Evolutionary conservation across 169 alveolate species (phyloP).

Genomic region (Hepatocystis sp.): DNA sequence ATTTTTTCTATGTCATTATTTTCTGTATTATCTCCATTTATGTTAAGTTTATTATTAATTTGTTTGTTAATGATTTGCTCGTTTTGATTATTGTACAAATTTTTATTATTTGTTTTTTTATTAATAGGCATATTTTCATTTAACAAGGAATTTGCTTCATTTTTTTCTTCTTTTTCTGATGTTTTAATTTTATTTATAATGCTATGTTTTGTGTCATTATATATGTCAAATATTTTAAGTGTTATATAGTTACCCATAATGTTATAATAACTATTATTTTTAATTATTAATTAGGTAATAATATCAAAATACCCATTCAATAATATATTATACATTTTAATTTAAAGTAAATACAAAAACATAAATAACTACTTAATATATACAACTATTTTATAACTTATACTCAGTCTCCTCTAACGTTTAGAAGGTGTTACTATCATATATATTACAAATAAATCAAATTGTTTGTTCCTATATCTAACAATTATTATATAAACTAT

Average conservation of each 20-base stretch:
- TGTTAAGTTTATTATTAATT: background rate
- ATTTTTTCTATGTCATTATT: conserved; percentile 62
- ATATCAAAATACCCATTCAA: background rate
- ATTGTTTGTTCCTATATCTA: too few relatives aligned
- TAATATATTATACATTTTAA: too few relatives aligned
- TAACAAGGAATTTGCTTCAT: background rate
- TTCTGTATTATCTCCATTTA: background rate
- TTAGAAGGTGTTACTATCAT: too few relatives aligned
- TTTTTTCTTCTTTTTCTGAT: conserved; percentile 14
- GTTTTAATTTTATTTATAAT: background rate
- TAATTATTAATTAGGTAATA: background rate
- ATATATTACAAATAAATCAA: too few relatives aligned
- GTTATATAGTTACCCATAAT: conserved; percentile 53
- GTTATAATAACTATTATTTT: background rate
- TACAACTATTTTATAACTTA: too few relatives aligned
- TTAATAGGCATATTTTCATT: conserved; percentile 4
- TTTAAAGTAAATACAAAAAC: too few relatives aligned
- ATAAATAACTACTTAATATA: too few relatives aligned
- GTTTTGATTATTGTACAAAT: background rate
- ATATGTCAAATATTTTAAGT: conserved; percentile 15
- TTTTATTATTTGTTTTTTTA: conserved; percentile 1
- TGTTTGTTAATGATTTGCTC: conserved; percentile 3
- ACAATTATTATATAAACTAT: too few relatives aligned
- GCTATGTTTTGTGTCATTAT: conserved; percentile 29
- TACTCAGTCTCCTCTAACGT: too few relatives aligned